phyloP scores from a whole-genome alignment of 768 basidiomycete species.

The Plicaturopsis crispa region DNA sequence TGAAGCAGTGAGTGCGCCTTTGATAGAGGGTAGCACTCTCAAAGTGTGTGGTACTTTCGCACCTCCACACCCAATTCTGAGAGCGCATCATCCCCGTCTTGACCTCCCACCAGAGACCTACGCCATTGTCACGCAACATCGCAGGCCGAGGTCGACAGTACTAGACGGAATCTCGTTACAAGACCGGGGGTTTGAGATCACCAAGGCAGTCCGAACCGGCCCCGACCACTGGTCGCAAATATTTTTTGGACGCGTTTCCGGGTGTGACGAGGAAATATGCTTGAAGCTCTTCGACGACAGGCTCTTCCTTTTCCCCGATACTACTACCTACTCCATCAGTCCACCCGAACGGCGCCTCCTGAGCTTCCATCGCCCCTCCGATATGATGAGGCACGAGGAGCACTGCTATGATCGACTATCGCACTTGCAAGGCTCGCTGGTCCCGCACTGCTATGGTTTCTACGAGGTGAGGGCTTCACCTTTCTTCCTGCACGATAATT shows the following conservation, averaged over 20 bases:
- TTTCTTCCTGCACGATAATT: background rate
- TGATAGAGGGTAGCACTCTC: no score
- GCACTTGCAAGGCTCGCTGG: background rate
- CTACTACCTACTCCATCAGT: no score
- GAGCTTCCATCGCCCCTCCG: background rate
- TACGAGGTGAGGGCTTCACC: background rate
- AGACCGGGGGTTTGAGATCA: constrained; percentile 3
- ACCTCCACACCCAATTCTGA: no score
- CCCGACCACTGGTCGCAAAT: constrained; percentile 2
- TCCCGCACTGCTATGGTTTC: constrained; percentile 3
- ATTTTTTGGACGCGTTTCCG: constrained; percentile 1
- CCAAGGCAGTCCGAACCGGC: background rate
- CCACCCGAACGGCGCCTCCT: no score
- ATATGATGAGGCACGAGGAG: constrained; percentile 1
- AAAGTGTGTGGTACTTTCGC: no score
- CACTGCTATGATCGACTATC: background rate
- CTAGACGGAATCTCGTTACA: no score
- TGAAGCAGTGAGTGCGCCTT: no score
- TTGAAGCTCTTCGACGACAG: background rate
- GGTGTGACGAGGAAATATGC: background rate
- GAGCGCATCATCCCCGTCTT: no score
- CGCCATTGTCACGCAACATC: no score
- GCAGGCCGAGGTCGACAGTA: no score
- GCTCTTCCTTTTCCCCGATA: background rate
- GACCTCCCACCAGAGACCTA: no score